Base-by-base conservation (phyloP, 1,284 basidiomycete genomes). In the Apiotrichum siamense region DNA sequence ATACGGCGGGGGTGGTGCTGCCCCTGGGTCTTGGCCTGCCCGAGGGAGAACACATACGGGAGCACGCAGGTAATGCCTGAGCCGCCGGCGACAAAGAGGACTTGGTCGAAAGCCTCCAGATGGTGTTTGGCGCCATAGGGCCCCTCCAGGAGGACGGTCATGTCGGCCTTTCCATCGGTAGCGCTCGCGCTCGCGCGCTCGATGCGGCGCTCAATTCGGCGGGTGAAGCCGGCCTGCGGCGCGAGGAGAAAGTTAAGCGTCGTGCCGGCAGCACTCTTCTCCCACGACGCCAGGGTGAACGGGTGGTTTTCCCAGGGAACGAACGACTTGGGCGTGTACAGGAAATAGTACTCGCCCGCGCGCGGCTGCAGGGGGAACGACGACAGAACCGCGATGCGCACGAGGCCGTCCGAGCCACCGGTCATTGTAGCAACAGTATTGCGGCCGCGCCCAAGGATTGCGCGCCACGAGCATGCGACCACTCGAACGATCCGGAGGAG, bases 301-400 rank as follows among this genome's bases (percentile, higher is more conserved):
- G 61, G 58, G 49, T 64, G 63, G 31, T 63, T 64, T 41, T 66
- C 62, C 61, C 61, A 64, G 1, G 57, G 56, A 2, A 52, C 57
- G 21, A 59, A 33, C 5, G 49, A 49, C 10, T 43, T 33, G 0
- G 61, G 61, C 4, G 57, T 52, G 42, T 63, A 62, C 7, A 66
- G 46, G 40, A 59, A 66, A 51, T 60, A 64, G 45, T 66, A 61
- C 13, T 52, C 39, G 4, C 64, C 64, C 1, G 64, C 54, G 25
- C 43, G 24, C 12, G 61, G 61, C 2, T 35, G 48, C 43, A 55
- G 46, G 17, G 24, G 26, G 21, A 58, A 38, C 0, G 54, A 44
- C 2, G 60, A 56, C 7, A 45, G 41, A 40, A 64, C 56, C 3
- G 50, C 42, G 21, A 65, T 46, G n/a, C 61, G 49, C 13, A 65